These are phyloP conservation scores for Pythium aristosporum DNA, from an alignment of 352 stramenopile genomes.

Conservation along the genomic window DNA sequence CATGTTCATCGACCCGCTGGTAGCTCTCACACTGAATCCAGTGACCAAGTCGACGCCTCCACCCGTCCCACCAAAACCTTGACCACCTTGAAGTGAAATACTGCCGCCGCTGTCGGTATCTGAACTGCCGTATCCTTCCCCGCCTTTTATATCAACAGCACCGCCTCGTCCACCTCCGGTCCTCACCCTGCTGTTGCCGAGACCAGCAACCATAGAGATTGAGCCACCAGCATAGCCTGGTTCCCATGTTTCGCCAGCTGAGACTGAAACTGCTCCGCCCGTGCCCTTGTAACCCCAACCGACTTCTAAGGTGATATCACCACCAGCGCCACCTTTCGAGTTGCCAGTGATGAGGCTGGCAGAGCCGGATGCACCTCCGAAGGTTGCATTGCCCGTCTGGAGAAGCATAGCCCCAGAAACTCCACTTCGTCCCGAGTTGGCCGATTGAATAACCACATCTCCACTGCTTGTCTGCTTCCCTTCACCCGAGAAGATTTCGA, in stretches of 20 bases:
- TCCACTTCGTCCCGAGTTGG: constrained; percentile 72
- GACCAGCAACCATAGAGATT: constrained; percentile 49
- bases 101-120: constrained; percentile 47
- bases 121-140: constrained; percentile 45
- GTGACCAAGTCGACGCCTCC: constrained; percentile 49
- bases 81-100: constrained; percentile 47
- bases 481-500: constrained; percentile 58
- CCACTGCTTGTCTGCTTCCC: constrained; percentile 55
- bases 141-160: constrained; percentile 50
- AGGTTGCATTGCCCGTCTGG: constrained; percentile 65
- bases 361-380: constrained; percentile 57
- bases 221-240: constrained; percentile 46
- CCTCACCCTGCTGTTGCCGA: constrained; percentile 41
- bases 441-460: constrained; percentile 58
- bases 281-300: constrained; percentile 81
- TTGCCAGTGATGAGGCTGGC: constrained; percentile 76
- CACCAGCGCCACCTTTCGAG: constrained; percentile 64
- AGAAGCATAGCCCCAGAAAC: constrained; percentile 77
- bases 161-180: constrained; percentile 58
- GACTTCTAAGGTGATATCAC: constrained; percentile 72
- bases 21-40: constrained; percentile 37
- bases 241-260: constrained; percentile 53
- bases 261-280: constrained; percentile 80
- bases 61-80: constrained; percentile 45
- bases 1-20: constrained; percentile 62